phyloP scores from a whole-genome alignment of 352 stramenopile genomes.

The Pythium inflatum region DNA sequence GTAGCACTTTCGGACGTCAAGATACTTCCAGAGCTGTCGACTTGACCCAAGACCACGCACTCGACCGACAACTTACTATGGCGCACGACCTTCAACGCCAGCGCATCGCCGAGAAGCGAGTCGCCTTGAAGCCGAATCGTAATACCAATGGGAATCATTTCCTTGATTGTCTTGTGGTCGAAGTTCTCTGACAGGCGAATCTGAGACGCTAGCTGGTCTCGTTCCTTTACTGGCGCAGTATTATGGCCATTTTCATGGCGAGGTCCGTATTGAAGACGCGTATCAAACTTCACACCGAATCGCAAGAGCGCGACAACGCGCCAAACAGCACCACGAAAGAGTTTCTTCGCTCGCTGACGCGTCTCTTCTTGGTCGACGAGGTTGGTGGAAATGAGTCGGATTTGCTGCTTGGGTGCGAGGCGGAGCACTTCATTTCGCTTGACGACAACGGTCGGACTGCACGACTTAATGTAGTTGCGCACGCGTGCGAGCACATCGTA shows the following conservation, averaged over 20 bases:
- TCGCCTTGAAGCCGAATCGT: conserved; percentile 80
- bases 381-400: conserved; percentile 88
- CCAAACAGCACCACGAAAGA: conserved; percentile 86
- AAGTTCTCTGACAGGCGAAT: conserved; percentile 89
- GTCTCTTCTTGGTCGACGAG: conserved; percentile 86
- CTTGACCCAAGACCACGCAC: conserved; percentile 72
- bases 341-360: conserved; percentile 75
- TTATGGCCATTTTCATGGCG: conserved; percentile 40
- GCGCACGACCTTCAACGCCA: conserved; percentile 78
- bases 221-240: conserved; percentile 33
- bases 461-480: conserved; percentile 75
- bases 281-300: conserved; percentile 89
- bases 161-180: conserved; percentile 90
- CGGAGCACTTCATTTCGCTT: conserved; percentile 80
- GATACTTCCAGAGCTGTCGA: conserved; percentile 36
- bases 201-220: conserved; percentile 65
- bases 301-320: conserved; percentile 84
- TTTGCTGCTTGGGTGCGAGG: conserved; percentile 70
- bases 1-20: conserved; percentile 30
- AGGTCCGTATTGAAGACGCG: conserved; percentile 76
- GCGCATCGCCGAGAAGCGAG: conserved; percentile 72
- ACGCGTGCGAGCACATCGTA: conserved; percentile 86
- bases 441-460: conserved; percentile 76
- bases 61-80: conserved; percentile 87
- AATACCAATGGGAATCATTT: conserved; percentile 88